Evolutionary conservation across 2,329 filamentous ascomycete genomes (phyloP).

Genomic region (Aspergillus ustus): DNA sequence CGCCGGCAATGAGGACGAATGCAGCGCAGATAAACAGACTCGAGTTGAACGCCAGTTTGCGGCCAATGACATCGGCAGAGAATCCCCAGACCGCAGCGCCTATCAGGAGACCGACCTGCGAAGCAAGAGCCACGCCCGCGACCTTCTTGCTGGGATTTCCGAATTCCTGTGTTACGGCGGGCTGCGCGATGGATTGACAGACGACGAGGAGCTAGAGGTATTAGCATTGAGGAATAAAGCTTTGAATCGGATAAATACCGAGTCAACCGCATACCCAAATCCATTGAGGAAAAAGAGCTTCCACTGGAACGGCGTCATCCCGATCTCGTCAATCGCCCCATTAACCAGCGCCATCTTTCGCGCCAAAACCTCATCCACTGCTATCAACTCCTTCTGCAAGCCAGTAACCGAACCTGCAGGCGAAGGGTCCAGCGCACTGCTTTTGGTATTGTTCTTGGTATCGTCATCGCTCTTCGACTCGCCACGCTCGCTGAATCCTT

Average conservation of each 20-base stretch:
- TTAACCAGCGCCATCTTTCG: conserved; percentile 47
- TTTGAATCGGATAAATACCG: conserved; percentile 10
- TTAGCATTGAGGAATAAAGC: not conserved
- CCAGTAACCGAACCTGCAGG: not conserved
- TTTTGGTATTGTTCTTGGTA: not conserved
- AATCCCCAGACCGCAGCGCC: conserved; percentile 82
- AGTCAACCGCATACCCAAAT: conserved; percentile 56
- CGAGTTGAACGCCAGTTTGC: conserved; percentile 77
- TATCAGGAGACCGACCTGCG: conserved; percentile 67
- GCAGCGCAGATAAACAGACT: conserved; percentile 75
- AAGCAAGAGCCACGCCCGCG: conserved; percentile 74
- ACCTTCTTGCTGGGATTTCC: conserved; percentile 73
- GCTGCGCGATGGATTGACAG: conserved; percentile 25
- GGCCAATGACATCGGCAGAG: conserved; percentile 75
- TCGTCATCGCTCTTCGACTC: not conserved
- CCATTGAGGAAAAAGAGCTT: conserved; percentile 67
- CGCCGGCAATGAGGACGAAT: conserved; percentile 75
- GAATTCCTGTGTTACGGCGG: conserved; percentile 58
- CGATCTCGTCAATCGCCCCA: conserved; percentile 59
- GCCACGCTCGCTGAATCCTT: not conserved
- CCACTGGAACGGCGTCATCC: conserved; percentile 63
- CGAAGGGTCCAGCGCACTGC: not conserved
- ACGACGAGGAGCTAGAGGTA: conserved; percentile 31
- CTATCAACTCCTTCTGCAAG: conserved; percentile 9
- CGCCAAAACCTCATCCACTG: conserved; percentile 44